A percentile compares a stretch with the other conserved stretches of the same genome.
These are phyloP conservation scores for Coffea humblotiana DNA, from an alignment of 305 asterid genomes.

Conservation along the genomic window DNA sequence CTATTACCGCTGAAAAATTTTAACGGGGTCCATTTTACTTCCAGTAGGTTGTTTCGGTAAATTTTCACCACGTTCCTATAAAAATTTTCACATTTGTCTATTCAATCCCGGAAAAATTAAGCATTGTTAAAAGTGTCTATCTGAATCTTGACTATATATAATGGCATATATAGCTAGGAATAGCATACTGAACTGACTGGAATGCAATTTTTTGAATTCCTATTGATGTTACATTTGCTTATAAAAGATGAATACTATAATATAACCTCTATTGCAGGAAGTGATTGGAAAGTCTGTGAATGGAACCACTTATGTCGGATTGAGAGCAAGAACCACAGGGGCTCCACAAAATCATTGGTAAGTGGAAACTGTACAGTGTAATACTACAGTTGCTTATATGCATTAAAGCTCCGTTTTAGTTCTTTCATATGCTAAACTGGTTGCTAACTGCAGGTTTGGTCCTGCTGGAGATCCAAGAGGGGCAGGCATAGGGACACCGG, in stretches of 20 bases:
- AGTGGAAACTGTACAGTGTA: neutral
- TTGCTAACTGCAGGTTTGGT: slow-evolving; percentile 58
- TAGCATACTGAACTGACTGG: neutral
- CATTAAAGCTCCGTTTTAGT: neutral
- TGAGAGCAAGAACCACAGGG: slow-evolving; percentile 92
- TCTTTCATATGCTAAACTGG: neutral
- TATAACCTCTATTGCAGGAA: slow-evolving; percentile 46
- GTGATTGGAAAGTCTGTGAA: slow-evolving; percentile 83
- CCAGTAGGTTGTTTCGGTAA: neutral
- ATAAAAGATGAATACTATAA: neutral
- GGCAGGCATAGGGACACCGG: slow-evolving; percentile 87
- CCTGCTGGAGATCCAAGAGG: slow-evolving; percentile 91
- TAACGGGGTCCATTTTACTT: neutral
- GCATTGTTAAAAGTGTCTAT: neutral
- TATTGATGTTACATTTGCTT: neutral
- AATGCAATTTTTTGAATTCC: neutral
- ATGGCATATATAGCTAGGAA: neutral
- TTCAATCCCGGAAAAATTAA: neutral
- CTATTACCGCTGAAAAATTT: neutral
- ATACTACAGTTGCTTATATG: neutral
- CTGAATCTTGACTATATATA: neutral
- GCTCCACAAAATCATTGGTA: slow-evolving; percentile 98
- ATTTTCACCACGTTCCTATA: neutral
- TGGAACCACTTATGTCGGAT: slow-evolving; percentile 90
- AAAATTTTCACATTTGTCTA: neutral